phyloP scores from a whole-genome alignment of 1,284 basidiomycete species.

The Heterobasidion occidentale region DNA sequence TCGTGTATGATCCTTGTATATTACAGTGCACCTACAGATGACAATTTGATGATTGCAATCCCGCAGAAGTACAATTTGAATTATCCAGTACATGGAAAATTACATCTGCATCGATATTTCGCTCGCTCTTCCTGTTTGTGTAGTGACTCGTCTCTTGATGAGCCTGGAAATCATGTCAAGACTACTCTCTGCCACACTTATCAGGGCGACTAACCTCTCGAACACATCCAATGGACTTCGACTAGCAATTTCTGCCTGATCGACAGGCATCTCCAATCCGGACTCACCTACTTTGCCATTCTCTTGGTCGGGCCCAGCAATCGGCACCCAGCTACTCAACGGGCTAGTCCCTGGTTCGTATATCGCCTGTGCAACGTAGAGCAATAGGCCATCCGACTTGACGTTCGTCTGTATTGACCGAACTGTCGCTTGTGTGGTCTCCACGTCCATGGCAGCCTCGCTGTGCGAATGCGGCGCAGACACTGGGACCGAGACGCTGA shows the following conservation, averaged over 20 bases:
- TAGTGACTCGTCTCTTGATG: no score
- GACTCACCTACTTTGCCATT: background rate
- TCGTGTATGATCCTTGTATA: no score
- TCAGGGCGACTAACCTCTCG: conserved; percentile 15
- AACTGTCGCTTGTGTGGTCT: conserved; percentile 18
- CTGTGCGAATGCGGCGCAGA: conserved; percentile 5
- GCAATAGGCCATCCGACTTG: conserved; percentile 58
- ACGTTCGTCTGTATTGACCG: conserved; percentile 21
- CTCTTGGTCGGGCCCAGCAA: conserved; percentile 17
- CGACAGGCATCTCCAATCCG: background rate
- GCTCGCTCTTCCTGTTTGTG: no score
- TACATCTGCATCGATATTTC: no score
- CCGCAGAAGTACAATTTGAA: no score
- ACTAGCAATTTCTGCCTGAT: conserved; percentile 3
- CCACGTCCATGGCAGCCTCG: conserved; percentile 30
- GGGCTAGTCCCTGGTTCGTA: conserved; percentile 74
- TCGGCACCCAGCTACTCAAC: conserved; percentile 69
- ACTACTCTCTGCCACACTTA: background rate
- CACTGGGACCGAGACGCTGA: conserved; percentile 26
- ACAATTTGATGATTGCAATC: no score
- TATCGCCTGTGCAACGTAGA: conserved; percentile 67
- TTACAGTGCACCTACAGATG: no score
- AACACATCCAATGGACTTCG: conserved; percentile 19
- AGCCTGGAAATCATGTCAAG: background rate
- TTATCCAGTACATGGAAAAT: no score